phyloP scores from a whole-genome alignment of 2,329 filamentous ascomycete species.

The Penicillium occitanis region DNA sequence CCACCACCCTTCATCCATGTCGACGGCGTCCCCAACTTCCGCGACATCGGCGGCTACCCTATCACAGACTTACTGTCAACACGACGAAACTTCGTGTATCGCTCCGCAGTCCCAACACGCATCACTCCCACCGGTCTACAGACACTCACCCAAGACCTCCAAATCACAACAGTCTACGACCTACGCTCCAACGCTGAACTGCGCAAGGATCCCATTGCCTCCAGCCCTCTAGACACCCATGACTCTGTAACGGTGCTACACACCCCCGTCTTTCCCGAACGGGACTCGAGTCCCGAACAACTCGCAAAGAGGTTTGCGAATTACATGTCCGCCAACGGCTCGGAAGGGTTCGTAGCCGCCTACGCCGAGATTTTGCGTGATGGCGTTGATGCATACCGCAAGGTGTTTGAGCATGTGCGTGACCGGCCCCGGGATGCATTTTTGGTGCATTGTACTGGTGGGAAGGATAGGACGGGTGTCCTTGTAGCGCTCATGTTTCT shows the following conservation, averaged over 20 bases:
- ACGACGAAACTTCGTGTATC: slow-evolving; percentile 56
- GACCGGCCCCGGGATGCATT: slow-evolving; percentile 49
- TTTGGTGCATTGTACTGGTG: slow-evolving; percentile 71
- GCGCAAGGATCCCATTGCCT: slow-evolving; percentile 42
- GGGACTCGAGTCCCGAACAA: slow-evolving; percentile 64
- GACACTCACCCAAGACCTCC: slow-evolving; percentile 52
- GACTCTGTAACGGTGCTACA: slow-evolving; percentile 55
- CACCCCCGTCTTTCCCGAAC: slow-evolving; percentile 63
- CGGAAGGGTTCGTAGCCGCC: slow-evolving; percentile 64
- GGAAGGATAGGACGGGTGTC: slow-evolving; percentile 75
- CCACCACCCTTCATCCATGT: slow-evolving; percentile 32
- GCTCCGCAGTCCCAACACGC: slow-evolving; percentile 66
- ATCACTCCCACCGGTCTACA: slow-evolving; percentile 56
- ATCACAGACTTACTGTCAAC: slow-evolving; percentile 30
- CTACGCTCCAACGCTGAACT: slow-evolving; percentile 57
- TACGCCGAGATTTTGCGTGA: slow-evolving; percentile 69
- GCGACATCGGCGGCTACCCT: slow-evolving; percentile 64
- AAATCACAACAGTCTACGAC: slow-evolving; percentile 68
- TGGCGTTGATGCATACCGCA: slow-evolving; percentile 56
- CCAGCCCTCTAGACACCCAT: slow-evolving; percentile 27
- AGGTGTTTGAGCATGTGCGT: slow-evolving; percentile 62
- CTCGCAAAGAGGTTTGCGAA: slow-evolving; percentile 61
- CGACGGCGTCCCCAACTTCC: slow-evolving; percentile 65
- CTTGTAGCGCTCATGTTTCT: slow-evolving; percentile 65
- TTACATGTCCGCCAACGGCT: slow-evolving; percentile 59